Percentiles rank a stretch among this genome's conserved stretches.
phyloP scores from a whole-genome alignment of 2,329 filamentous ascomycete genomes.

The Grosmannia clavigera region DNA sequence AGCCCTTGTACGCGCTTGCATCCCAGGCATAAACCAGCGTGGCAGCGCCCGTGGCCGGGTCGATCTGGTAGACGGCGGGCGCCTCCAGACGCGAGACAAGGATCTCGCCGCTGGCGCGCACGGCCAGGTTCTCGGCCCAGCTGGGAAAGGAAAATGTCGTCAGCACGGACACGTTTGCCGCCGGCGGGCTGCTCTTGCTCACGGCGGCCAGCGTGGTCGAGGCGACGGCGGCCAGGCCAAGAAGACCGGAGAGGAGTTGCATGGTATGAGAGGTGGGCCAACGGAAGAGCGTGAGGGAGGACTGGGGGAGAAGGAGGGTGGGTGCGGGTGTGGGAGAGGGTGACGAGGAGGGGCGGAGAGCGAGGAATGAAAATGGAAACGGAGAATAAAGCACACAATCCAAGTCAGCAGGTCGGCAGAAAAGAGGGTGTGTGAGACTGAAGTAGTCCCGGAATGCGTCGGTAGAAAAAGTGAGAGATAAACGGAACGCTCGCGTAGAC shows the following conservation, averaged over 20 bases:
- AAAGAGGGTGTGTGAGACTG: background rate
- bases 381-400: background rate
- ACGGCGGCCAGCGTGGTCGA: background rate
- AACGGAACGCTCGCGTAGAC: background rate
- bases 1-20: constrained; percentile 10
- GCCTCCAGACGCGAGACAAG: constrained; percentile 20
- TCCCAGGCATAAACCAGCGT: constrained; percentile 18
- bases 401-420: background rate
- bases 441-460: background rate
- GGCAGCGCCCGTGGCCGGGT: constrained; percentile 14
- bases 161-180: background rate
- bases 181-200: background rate
- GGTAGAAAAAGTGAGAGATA: background rate
- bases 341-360: background rate
- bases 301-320: background rate
- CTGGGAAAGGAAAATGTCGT: background rate
- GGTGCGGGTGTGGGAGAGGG: too few relatives aligned
- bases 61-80: constrained; percentile 21
- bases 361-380: background rate
- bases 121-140: constrained; percentile 22
- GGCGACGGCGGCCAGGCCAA: background rate
- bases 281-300: too few relatives aligned
- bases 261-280: background rate
- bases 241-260: background rate
- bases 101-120: constrained; percentile 22